Conservation (phyloP, 768 basidiomycete genomes). For the Suillus americanus region DNA sequence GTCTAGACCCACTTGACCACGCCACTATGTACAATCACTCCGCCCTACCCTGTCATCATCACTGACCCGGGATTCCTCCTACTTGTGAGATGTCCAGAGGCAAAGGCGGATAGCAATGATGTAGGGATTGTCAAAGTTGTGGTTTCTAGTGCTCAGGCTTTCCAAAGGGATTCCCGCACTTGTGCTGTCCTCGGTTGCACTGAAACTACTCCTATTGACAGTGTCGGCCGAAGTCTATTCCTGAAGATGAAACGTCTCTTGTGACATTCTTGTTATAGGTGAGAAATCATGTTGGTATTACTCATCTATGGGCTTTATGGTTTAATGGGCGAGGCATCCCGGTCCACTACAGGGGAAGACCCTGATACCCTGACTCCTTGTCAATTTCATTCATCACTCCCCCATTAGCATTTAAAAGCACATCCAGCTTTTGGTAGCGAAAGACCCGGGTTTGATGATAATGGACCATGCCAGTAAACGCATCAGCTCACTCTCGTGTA, state of each 20-base stretch:
- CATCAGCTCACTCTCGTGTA: not conserved
- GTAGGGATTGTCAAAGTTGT: not conserved
- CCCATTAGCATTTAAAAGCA: not conserved
- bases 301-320: not conserved
- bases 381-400: not conserved
- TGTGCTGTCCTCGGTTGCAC: not conserved
- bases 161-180: not conserved
- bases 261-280: not conserved
- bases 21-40: not conserved
- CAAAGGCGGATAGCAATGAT: not conserved
- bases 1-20: not conserved
- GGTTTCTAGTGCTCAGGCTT: not conserved
- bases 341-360: not conserved
- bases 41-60: not conserved
- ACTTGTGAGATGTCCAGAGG: too few species aligned
- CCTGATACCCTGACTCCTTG: not conserved
- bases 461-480: not conserved
- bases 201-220: not conserved
- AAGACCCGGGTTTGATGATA: not conserved
- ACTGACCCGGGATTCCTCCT: not conserved
- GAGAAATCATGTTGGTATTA: not conserved
- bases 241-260: not conserved
- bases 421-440: not conserved
- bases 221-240: slow-evolving; percentile 4
- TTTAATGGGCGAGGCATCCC: not conserved